Percentiles rank a stretch among this genome's conserved stretches.
Conservation (phyloP, 305 asterid genomes). For the Fraxinus greggii region DNA sequence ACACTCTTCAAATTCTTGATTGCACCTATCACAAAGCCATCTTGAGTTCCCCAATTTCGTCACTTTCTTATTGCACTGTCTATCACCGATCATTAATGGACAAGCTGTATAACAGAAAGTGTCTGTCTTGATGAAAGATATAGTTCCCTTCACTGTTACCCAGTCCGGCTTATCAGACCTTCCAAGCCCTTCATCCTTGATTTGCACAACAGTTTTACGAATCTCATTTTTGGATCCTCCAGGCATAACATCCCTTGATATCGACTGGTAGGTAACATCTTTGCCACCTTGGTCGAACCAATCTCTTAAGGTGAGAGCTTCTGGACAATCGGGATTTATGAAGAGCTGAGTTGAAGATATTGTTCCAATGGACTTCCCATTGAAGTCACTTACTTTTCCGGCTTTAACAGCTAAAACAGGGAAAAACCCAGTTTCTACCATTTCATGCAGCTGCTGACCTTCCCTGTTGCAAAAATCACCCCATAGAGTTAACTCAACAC, state of each 20-base stretch:
- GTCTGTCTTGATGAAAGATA: constrained; percentile 83
- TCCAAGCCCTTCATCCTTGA: constrained; percentile 91
- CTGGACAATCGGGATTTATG: constrained; percentile 73
- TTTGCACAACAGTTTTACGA: constrained; percentile 72
- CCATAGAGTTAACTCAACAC: constrained; percentile 87
- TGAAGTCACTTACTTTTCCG: constrained; percentile 82
- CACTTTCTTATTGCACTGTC: constrained; percentile 87
- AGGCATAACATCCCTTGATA: constrained; percentile 61
- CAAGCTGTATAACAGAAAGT: constrained; percentile 86
- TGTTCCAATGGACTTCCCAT: constrained; percentile 78
- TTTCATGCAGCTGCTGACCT: constrained; percentile 73
- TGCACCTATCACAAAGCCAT: constrained; percentile 88
- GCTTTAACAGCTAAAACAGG: constrained; percentile 92
- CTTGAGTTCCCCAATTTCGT: constrained; percentile 62
- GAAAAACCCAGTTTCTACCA: constrained; percentile 55
- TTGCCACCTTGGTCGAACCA: constrained; percentile 85
- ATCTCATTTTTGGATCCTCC: constrained; percentile 66
- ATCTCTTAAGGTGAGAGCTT: constrained; percentile 52
- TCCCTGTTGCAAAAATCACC: constrained; percentile 92
- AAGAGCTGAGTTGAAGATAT: constrained; percentile 84
- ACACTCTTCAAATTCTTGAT: constrained; percentile 83
- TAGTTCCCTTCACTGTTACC: constrained; percentile 78
- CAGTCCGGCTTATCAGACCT: constrained; percentile 92
- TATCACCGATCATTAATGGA: constrained; percentile 90
- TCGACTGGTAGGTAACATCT: constrained; percentile 63